These are phyloP conservation scores for Rosa hybrid DNA, from an alignment of 331 rosid genomes.

Conservation along the genomic window DNA sequence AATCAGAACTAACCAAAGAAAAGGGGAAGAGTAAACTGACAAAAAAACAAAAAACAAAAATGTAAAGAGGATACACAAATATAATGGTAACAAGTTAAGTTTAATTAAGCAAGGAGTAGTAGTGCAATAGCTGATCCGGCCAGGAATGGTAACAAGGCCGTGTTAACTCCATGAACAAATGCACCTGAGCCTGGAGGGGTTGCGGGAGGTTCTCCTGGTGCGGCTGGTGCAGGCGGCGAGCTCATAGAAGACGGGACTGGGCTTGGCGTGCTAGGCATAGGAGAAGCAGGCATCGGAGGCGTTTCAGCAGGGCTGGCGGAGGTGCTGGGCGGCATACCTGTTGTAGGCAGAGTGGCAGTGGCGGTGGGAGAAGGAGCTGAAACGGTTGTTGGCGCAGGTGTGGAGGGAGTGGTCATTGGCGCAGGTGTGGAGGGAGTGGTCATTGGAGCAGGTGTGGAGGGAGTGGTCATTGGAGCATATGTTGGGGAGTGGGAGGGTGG, in stretches of 20 bases:
- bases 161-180: slow-evolving; percentile 38
- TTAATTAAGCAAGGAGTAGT: slow-evolving; percentile 30
- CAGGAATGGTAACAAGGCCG: slow-evolving; percentile 36
- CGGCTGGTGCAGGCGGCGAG: neutral
- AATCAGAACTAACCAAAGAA: slow-evolving; percentile 6
- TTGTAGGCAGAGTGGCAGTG: neutral
- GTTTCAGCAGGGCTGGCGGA: neutral
- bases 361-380: slow-evolving; percentile 3
- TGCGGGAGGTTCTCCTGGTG: neutral
- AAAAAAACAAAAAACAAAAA: neutral
- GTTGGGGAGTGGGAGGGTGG: slow-evolving; percentile 59
- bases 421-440: slow-evolving; percentile 13
- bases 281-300: neutral
- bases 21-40: neutral
- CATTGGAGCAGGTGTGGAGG: slow-evolving; percentile 16
- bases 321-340: neutral
- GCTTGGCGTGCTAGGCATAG: neutral
- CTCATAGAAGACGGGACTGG: neutral
- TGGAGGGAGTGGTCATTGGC: neutral
- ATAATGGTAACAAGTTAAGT: slow-evolving; percentile 13
- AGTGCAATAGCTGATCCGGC: slow-evolving; percentile 39
- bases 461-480: slow-evolving; percentile 12
- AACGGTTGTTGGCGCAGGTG: neutral
- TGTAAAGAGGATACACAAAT: slow-evolving; percentile 32
- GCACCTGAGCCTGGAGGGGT: neutral